phyloP scores from a whole-genome alignment of 148 eudicot genomes.

The Spergularia bocconei region DNA sequence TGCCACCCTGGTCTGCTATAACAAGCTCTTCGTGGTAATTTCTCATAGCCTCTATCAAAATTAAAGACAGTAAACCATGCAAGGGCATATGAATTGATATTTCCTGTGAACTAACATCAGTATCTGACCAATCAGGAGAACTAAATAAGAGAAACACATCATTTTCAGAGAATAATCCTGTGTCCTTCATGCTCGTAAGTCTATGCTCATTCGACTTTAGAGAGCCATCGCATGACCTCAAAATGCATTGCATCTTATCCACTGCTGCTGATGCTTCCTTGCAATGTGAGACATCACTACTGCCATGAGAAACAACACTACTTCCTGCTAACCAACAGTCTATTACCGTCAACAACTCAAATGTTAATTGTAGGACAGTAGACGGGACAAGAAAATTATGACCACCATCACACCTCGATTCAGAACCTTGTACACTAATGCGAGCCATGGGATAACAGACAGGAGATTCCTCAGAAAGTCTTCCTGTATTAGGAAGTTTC shows the following conservation, averaged over 20 bases:
- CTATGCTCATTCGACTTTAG: conserved; percentile 23
- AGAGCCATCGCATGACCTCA: conserved; percentile 33
- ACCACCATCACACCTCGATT: conserved; percentile 11
- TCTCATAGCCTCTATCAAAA: conserved; percentile 60
- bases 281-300: conserved; percentile 31
- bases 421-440: conserved; percentile 32
- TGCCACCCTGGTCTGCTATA: conserved; percentile 17
- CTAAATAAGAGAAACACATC: conserved; percentile 57
- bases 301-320: conserved; percentile 40
- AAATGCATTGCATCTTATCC: conserved; percentile 42
- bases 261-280: conserved; percentile 58
- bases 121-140: conserved; percentile 77
- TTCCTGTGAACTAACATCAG: conserved; percentile 79
- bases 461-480: conserved; percentile 75
- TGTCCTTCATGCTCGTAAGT: conserved; percentile 35
- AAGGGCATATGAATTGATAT: conserved; percentile 85
- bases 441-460: conserved; percentile 46
- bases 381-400: conserved; percentile 29
- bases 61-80: conserved; percentile 69
- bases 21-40: conserved; percentile 53
- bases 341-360: conserved; percentile 70
- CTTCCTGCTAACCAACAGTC: conserved; percentile 65
- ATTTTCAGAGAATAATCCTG: conserved; percentile 38
- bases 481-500: conserved; percentile 84
- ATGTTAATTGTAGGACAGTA: conserved; percentile 47